Evolutionary conservation across 306 rosid genomes (phyloP), one percentile per base, ranked within the genome.

Genomic region (Begonia fuchsioides): DNA sequence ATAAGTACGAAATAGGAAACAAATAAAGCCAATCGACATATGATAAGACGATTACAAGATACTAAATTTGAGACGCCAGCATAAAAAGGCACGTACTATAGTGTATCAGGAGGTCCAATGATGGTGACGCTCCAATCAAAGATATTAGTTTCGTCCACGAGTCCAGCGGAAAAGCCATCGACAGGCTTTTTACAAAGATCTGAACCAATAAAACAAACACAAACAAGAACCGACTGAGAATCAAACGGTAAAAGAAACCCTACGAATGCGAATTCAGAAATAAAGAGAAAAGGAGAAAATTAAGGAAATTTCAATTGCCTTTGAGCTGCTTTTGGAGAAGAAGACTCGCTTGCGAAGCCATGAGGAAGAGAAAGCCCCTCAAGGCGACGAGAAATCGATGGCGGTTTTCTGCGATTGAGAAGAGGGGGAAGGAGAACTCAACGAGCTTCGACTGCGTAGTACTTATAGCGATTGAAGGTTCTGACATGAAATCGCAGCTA

Each of bases 41-140:
- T 4, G 35, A 26, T 26, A 26, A 41, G 45, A 41, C 45, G 14
- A 41, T n/a, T 10, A 41, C 12, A 41, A 41, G 14, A 10, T 6
- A 41, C 45, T 10, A 41, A n/a, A 41, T 10, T 41, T 41, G 45
- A 10, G 13, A 26, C 8, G 35, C 35, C 14, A 51, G 18, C 0
- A 12, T 16, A 11, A 38, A 20, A 18, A 32, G 15, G 50, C 0
- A 57, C 83, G 53, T 78, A 90, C 97, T 90, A 90, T 3, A 84
- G 97, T 62, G 97, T 90, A 76, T 90, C 97, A 6, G 97, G 97
- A 11, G 97, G 97, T 43, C 97, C 97, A 71, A 90, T 90, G 68
- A 90, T 60, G 40, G 97, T 90, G 44, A 90, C 97, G 70, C 97
- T 90, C 97, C 97, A 90, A 62, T 90, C 97, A 51, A 90, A 90